Percentiles rank a stretch among this genome's conserved stretches.
Conservation (phyloP, 2,329 filamentous ascomycete species). For the Harringtonia lauricola region DNA sequence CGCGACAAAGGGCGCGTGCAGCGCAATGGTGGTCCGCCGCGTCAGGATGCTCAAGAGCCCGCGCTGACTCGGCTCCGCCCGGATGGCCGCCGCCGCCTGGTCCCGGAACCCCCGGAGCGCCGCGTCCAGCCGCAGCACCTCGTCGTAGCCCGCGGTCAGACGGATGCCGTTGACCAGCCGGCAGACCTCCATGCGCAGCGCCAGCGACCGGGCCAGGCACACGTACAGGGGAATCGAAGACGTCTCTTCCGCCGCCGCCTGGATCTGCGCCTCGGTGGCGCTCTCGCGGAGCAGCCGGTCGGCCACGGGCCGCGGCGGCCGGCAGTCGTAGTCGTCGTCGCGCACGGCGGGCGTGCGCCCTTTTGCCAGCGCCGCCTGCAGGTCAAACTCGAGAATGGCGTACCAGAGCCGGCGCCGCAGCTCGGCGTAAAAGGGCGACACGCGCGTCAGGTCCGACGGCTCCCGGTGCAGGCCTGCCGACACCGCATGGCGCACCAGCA, state of each 20-base stretch:
- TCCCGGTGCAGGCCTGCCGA: conserved; percentile 39
- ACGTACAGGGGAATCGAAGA: background rate
- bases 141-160: background rate
- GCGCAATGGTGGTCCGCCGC: background rate
- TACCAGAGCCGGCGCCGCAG: conserved; percentile 40
- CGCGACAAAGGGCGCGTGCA: background rate
- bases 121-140: background rate
- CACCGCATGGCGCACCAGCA: conserved; percentile 31
- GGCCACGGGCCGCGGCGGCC: conserved; percentile 33
- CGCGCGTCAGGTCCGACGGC: conserved; percentile 24
- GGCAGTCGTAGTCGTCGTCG: conserved; percentile 33
- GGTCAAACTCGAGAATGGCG: conserved; percentile 34
- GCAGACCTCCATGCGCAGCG: background rate
- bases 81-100: background rate
- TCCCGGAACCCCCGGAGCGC: background rate
- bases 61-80: background rate
- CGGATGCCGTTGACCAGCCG: background rate
- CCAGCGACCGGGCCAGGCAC: background rate
- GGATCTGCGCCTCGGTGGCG: background rate
- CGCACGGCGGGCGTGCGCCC: conserved; percentile 33
- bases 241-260: background rate
- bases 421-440: conserved; percentile 24
- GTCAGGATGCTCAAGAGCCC: background rate
- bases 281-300: conserved; percentile 28
- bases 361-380: conserved; percentile 31